Conservation (phyloP, 169 alveolate species). For the Ichthyophthirius multifiliis region DNA sequence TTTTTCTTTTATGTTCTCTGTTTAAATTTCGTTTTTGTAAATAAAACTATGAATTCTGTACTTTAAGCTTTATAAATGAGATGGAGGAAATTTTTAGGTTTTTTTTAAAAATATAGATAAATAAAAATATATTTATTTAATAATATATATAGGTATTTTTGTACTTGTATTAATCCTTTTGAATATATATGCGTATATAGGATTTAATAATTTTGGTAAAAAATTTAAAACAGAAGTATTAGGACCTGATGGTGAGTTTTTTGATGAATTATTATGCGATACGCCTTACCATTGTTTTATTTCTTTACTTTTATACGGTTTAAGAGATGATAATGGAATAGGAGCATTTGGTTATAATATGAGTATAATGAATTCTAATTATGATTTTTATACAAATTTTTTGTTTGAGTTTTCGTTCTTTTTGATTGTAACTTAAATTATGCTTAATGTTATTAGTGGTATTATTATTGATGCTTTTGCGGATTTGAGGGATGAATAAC, state of each 20-base stretch:
- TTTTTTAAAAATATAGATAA: neutral
- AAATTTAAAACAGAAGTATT: slow-evolving; percentile 38
- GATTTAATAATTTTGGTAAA: slow-evolving; percentile 31
- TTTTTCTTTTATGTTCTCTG: slow-evolving; percentile 13
- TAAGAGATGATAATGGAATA: slow-evolving; percentile 59
- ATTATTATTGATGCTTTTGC: slow-evolving; percentile 75
- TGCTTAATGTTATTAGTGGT: slow-evolving; percentile 53
- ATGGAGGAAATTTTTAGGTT: slow-evolving; percentile 32
- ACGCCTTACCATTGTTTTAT: slow-evolving; percentile 56
- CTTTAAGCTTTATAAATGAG: slow-evolving; percentile 33
- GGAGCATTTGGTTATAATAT: slow-evolving; percentile 47
- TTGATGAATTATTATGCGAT: slow-evolving; percentile 50
- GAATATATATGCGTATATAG: slow-evolving; percentile 33
- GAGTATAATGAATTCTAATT: slow-evolving; percentile 22
- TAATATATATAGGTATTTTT: slow-evolving; percentile 24
- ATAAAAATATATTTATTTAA: neutral
- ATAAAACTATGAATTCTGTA: slow-evolving; percentile 39
- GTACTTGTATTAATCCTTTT: slow-evolving; percentile 16
- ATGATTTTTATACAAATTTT: slow-evolving; percentile 49
- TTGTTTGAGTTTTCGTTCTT: slow-evolving; percentile 63
- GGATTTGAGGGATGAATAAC: slow-evolving; percentile 53
- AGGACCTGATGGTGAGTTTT: slow-evolving; percentile 26
- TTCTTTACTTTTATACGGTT: slow-evolving; percentile 48
- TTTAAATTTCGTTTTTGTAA: slow-evolving; percentile 25
- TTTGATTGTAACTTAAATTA: slow-evolving; percentile 44